Evolutionary conservation across 2,329 filamentous ascomycete genomes (phyloP).

Genomic region (Botrytis galanthina): DNA sequence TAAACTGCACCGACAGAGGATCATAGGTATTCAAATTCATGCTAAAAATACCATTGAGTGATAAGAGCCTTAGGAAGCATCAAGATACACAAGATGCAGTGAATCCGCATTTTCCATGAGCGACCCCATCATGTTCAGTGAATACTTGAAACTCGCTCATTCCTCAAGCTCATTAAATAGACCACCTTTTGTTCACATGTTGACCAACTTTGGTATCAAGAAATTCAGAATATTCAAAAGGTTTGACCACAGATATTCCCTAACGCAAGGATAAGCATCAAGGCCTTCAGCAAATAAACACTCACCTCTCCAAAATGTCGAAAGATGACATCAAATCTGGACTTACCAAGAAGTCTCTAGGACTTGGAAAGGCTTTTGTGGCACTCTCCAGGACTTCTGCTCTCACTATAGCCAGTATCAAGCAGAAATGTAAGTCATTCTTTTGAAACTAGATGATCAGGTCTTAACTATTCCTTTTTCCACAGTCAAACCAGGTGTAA

Average conservation of each 20-base stretch:
- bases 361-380: not conserved
- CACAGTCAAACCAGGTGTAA: not conserved
- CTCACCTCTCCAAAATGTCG: not conserved
- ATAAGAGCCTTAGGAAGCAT: too few relatives aligned
- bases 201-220: not conserved
- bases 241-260: not conserved
- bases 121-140: not conserved
- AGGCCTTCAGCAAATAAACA: not conserved
- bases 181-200: rapidly evolving
- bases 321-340: not conserved
- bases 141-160: not conserved
- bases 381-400: not conserved
- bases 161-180: not conserved
- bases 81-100: not conserved
- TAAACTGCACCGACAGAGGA: not conserved
- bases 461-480: not conserved
- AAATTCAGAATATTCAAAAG: not conserved
- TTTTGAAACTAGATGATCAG: not conserved
- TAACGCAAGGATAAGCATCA: not conserved
- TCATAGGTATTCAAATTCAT: not conserved
- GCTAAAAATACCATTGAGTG: not conserved
- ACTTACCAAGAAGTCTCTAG: not conserved
- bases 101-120: not conserved
- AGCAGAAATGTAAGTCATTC: not conserved
- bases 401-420: not conserved